Evolutionary conservation across 805 yeast genomes (phyloP).

Genomic region (Myxozyma kluyveri): DNA sequence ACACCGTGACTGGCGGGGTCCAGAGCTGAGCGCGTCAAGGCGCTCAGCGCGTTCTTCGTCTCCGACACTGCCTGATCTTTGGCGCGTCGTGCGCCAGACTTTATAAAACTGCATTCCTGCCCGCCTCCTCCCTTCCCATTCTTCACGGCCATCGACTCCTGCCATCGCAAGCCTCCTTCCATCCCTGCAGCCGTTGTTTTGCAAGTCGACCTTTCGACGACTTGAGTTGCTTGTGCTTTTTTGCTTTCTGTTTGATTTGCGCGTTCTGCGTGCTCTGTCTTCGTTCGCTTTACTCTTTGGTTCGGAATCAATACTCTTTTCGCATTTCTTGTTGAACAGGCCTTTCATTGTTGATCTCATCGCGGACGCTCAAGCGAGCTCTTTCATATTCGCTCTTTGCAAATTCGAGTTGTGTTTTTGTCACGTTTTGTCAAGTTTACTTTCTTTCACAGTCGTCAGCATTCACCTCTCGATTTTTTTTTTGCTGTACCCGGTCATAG

Average conservation of each 20-base stretch:
- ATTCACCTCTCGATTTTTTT: too few relatives aligned
- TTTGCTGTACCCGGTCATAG: too few relatives aligned
- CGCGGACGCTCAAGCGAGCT: neutral
- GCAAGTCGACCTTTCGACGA: neutral
- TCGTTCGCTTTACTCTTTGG: neutral
- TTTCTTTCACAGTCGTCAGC: neutral
- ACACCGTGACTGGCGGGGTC: too few relatives aligned
- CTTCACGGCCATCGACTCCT: neutral
- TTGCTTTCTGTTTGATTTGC: neutral
- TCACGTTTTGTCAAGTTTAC: neutral
- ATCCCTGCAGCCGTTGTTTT: neutral
- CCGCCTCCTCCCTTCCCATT: slow-evolving; percentile 11
- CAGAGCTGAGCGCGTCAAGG: too few relatives aligned
- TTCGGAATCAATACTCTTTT: neutral
- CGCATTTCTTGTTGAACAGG: neutral
- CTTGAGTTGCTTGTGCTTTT: too few relatives aligned
- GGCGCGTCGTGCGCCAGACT: neutral
- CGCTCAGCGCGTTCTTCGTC: neutral
- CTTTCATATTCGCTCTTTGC: neutral
- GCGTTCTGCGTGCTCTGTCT: neutral
- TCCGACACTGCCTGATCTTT: neutral
- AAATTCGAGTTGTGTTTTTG: neutral
- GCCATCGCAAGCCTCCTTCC: neutral
- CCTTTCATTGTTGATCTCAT: neutral
- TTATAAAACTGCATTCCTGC: neutral